Evolutionary conservation across 345 rosid genomes (phyloP).

Genomic region (Leavenworthia alabamica): DNA sequence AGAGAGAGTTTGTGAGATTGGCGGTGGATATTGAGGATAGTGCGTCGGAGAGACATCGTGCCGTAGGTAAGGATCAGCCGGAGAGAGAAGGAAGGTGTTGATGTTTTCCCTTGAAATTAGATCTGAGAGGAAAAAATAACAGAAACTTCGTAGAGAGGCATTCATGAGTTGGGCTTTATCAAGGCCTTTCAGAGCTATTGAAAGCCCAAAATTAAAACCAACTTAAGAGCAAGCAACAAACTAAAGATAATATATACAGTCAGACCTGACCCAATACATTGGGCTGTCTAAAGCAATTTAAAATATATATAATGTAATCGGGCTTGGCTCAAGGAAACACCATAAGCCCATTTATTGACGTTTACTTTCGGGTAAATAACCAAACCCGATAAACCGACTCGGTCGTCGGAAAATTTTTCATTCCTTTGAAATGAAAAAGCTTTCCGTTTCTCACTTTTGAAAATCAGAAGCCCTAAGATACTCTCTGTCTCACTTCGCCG

Average conservation of each 20-base stretch:
- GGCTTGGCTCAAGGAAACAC: neutral
- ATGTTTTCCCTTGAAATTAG: neutral
- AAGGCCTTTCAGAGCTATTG: neutral
- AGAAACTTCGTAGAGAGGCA: neutral
- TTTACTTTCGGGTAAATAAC: neutral
- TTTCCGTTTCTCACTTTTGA: conserved; percentile 20
- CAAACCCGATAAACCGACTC: conserved; percentile 13
- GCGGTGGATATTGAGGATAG: conserved; percentile 24
- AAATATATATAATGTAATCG: too few species aligned
- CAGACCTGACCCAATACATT: too few species aligned
- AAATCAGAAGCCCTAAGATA: conserved; percentile 20
- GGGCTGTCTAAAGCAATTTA: too few species aligned
- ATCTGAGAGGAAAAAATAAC: conserved; percentile 12
- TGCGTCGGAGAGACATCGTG: conserved; percentile 29
- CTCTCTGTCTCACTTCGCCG: conserved; percentile 25
- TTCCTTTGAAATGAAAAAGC: conserved; percentile 2
- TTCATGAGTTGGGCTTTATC: neutral
- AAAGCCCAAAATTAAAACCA: neutral
- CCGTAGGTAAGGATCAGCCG: neutral
- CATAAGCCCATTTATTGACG: neutral
- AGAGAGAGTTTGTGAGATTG: conserved; percentile 7
- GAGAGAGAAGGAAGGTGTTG: neutral
- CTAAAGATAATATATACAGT: too few species aligned
- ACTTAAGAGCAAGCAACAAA: too few species aligned
- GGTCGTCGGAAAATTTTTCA: neutral